Percentiles rank a stretch among this genome's conserved stretches.
phyloP scores from a whole-genome alignment of 345 rosid species.

The Psidium friedrichsthalianum region DNA sequence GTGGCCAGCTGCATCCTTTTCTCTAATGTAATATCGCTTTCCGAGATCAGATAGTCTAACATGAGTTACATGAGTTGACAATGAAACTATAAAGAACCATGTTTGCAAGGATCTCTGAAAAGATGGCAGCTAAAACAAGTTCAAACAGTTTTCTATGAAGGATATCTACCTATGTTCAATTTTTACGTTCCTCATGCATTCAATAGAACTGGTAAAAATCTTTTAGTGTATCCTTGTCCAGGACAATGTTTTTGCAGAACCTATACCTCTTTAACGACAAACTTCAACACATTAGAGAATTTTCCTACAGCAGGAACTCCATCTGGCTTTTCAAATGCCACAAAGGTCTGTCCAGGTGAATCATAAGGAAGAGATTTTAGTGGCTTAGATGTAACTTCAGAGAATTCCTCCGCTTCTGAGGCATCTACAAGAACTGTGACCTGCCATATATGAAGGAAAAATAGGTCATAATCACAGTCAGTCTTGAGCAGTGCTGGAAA shows the following conservation, averaged over 20 bases:
- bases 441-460: conserved; percentile 18
- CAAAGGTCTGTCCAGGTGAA: conserved; percentile 83
- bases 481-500: neutral
- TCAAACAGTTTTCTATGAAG: neutral
- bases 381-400: conserved; percentile 57
- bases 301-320: conserved; percentile 72
- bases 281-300: conserved; percentile 79
- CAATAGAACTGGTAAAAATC: neutral
- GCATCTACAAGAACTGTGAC: conserved; percentile 81
- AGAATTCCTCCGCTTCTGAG: conserved; percentile 89
- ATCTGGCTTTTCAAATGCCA: conserved; percentile 80
- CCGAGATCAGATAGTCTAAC: neutral
- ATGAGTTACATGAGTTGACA: neutral
- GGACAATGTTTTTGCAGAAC: neutral
- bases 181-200: neutral
- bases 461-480: conserved; percentile 2
- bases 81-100: neutral
- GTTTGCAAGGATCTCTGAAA: neutral
- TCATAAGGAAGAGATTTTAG: conserved; percentile 82
- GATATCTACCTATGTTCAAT: neutral
- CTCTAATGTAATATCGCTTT: neutral
- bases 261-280: conserved; percentile 82
- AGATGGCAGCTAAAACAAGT: neutral
- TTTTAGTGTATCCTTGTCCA: neutral
- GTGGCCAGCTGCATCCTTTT: neutral